These are phyloP conservation scores for Bruguiera gymnorhiza DNA, from an alignment of 345 rosid species.

Conservation along the genomic window DNA sequence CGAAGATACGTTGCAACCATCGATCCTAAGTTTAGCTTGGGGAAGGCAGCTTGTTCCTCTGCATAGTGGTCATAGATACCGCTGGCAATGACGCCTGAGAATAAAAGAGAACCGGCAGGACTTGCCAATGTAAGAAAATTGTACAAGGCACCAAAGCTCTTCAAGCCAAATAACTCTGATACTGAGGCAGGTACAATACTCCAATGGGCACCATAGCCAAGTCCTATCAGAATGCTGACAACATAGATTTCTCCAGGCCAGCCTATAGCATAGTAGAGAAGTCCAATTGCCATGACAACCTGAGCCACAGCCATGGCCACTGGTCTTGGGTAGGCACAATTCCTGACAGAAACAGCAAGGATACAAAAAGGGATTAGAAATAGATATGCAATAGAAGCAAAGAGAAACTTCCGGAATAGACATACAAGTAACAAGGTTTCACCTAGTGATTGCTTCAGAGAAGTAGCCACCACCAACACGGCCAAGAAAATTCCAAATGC, in stretches of 20 bases:
- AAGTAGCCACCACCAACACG: constrained; percentile 94
- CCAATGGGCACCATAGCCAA: constrained; percentile 70
- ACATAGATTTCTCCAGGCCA: constrained; percentile 64
- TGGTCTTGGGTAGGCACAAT: constrained; percentile 56
- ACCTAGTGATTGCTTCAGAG: constrained; percentile 90
- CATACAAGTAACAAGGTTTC: background rate
- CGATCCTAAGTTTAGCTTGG: background rate
- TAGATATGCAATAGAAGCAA: background rate
- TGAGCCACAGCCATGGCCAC: constrained; percentile 63
- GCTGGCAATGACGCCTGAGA: constrained; percentile 75
- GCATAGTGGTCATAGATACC: constrained; percentile 73
- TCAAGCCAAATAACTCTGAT: constrained; percentile 69
- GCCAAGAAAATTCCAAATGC: constrained; percentile 98
- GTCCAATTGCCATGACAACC: constrained; percentile 57
- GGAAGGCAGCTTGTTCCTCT: constrained; percentile 46
- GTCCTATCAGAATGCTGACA: constrained; percentile 51
- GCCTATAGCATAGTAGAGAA: constrained; percentile 53
- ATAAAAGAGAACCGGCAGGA: constrained; percentile 65
- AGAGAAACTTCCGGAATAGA: background rate
- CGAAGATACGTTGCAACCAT: constrained; percentile 3
- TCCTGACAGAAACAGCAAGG: constrained; percentile 30
- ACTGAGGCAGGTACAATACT: constrained; percentile 56
- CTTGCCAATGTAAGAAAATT: constrained; percentile 54
- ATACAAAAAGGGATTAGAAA: background rate
- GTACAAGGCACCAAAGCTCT: constrained; percentile 68